Evolutionary conservation across 345 rosid species (phyloP), one percentile per base, ranked within the genome.

Genomic region (Eutrema japonicum): DNA sequence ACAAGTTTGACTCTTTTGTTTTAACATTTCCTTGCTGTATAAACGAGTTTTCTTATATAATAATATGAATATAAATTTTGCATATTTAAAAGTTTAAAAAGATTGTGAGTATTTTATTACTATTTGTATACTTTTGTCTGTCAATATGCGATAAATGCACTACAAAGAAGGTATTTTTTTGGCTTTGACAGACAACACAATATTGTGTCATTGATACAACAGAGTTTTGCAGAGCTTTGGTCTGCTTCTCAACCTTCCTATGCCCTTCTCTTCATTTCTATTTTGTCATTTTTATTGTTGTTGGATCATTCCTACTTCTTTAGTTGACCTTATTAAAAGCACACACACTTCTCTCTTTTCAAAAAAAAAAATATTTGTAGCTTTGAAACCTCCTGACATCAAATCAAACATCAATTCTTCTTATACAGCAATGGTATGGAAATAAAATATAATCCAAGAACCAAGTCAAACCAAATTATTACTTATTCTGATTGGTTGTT

Each of bases 181-280:
- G 5, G 10, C 16, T 27, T 49, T 56, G 55, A 45, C 70, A 64
- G 77, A 73, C 77, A 73, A 54, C 71, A 56, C 65, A 38, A 65
- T 38, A 43, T 41, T 64, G 60, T 74, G 77, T 73, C 77, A 74
- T 74, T 48, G 66, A 74, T 74, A 66, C 64, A 74, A 36, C 77
- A 55, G 73, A 66, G 43, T 57, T 56, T 57, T 74, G 78, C 78
- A 74, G 73, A 32, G 60, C 52, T 66, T 66, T 66, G 66, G 72
- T 74, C 72, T 74, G 45, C 66, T 47, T 48, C 66, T 36, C 27
- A 33, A 40, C 8, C 54, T 36, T 53, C 52, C 49, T 48, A 64
- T 48, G 11, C 64, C 57, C 11, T n/a, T 10, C 41, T 36, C 66
- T 40, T 29, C 7, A 6, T 33, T 8, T 61, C 27, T 50, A 27